Evolutionary conservation across 2,329 filamentous ascomycete species (phyloP), one percentile per base, ranked within the genome.

Genomic region (Fusarium papillatum): DNA sequence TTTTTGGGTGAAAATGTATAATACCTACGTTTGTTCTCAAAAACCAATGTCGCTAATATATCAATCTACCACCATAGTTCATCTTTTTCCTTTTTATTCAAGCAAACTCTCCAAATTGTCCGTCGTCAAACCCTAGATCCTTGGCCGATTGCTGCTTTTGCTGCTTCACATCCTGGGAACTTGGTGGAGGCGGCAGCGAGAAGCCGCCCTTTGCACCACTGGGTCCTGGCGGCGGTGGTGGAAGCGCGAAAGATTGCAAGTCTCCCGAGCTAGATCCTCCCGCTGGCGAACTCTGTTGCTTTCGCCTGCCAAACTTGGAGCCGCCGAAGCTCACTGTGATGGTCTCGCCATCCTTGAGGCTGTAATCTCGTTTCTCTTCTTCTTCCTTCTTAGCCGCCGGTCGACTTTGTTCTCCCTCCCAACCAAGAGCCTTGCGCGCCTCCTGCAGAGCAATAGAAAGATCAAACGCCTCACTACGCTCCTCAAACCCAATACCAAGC

Each of bases 301-400:
- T 87, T 76, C 90, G 87, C 76, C 88, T 84, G 19, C 87, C 88
- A 70, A 90, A 87, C 75, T 87, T 87, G 61, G 84, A 84, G 41
- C 87, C 89, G 26, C 91, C 91, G 7, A 97, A 88, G 82, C 94
- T 95, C 75, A 97, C 92, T 29, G 93, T 95, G 78, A 98, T 97
- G 22, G 94, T 98, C 88, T 98, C 93, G 14, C 95, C 95, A 71
- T 96, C 95, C 83, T 98, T 98, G 75, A 98, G 83, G 80, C 94
- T 96, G 81, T 95, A 95, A 80, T 98, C 95, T 2, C 73, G 73
- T 50, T 84, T 84, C 53, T 85, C 83, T 57, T 84, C 80, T 68
- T 84, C 83, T 71, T 84, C 83, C 70, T 83, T 84, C 19, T 80
- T 79, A 16, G 81, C 82, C 7, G 81, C 81, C 0, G 80, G 76